These are phyloP conservation scores for Chloroidium sp. DNA, from an alignment of 163 green algal species.

Conservation along the genomic window DNA sequence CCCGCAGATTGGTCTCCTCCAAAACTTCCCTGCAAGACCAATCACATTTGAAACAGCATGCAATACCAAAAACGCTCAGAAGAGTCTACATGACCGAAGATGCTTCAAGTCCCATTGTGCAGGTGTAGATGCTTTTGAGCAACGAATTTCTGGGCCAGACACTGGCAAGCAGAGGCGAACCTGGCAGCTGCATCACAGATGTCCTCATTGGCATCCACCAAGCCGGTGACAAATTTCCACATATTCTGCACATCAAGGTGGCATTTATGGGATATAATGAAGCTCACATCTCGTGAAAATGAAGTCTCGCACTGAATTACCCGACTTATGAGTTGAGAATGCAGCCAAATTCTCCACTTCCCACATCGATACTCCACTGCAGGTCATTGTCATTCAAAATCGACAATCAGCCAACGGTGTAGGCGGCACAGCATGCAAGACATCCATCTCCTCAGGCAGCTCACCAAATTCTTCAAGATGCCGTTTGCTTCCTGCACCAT, in stretches of 20 bases:
- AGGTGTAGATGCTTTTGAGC: no score
- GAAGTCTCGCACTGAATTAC: no score
- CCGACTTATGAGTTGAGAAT: no score
- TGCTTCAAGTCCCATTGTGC: no score
- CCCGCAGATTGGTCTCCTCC: slow-evolving; percentile 44
- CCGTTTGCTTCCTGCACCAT: slow-evolving; percentile 69
- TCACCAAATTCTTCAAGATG: slow-evolving; percentile 37
- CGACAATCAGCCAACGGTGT: background rate
- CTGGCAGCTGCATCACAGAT: slow-evolving; percentile 36
- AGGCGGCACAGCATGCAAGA: background rate
- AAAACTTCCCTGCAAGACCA: slow-evolving; percentile 44
- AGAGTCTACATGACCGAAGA: slow-evolving; percentile 66
- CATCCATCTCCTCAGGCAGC: background rate
- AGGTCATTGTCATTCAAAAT: no score
- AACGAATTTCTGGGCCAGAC: no score
- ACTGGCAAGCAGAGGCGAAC: no score
- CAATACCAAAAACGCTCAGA: slow-evolving; percentile 59
- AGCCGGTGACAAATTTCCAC: slow-evolving; percentile 82
- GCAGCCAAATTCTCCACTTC: no score
- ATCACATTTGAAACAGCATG: slow-evolving; percentile 57
- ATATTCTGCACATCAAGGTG: slow-evolving; percentile 22
- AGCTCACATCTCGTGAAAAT: no score
- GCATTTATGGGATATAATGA: no score
- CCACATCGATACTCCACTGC: no score
- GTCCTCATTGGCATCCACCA: slow-evolving; percentile 60